phyloP scores from a whole-genome alignment of 2,329 filamentous ascomycete species.

The Parasarocladium wereldwijsianum region DNA sequence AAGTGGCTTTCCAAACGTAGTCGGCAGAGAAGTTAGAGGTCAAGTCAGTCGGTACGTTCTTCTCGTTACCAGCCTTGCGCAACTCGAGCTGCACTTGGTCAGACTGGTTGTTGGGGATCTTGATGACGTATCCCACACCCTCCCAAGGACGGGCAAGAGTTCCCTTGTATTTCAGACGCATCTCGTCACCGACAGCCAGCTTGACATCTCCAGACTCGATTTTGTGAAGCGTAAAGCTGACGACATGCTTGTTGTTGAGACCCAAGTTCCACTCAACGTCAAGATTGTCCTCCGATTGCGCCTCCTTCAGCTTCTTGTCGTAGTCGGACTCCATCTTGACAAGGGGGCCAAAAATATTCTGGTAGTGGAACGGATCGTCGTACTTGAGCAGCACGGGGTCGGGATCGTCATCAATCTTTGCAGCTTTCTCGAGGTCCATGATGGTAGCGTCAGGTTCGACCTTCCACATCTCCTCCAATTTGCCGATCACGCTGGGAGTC shows the following conservation, averaged over 20 bases:
- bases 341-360: constrained; percentile 93
- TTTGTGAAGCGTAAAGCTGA: constrained; percentile 91
- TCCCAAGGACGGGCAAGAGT: constrained; percentile 90
- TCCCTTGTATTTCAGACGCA: constrained; percentile 92
- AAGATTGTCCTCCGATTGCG: constrained; percentile 91
- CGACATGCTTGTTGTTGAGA: constrained; percentile 92
- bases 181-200: constrained; percentile 92
- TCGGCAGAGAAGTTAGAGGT: constrained; percentile 97
- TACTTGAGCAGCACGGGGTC: constrained; percentile 85
- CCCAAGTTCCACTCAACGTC: constrained; percentile 90
- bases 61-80: constrained; percentile 88
- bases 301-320: constrained; percentile 96
- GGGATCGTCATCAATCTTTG: constrained; percentile 87
- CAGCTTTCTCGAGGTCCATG: constrained; percentile 79
- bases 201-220: constrained; percentile 97
- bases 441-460: constrained; percentile 81
- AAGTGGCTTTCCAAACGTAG: constrained; percentile 99
- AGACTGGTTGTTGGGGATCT: constrained; percentile 98
- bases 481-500: constrained; percentile 87
- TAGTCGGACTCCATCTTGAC: constrained; percentile 99
- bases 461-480: constrained; percentile 97
- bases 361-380: constrained; percentile 95
- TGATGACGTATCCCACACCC: constrained; percentile 96
- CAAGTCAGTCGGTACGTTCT: constrained; percentile 87
- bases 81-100: constrained; percentile 94